phyloP scores from a whole-genome alignment of 768 basidiomycete species.

The Amanita rubescens region DNA sequence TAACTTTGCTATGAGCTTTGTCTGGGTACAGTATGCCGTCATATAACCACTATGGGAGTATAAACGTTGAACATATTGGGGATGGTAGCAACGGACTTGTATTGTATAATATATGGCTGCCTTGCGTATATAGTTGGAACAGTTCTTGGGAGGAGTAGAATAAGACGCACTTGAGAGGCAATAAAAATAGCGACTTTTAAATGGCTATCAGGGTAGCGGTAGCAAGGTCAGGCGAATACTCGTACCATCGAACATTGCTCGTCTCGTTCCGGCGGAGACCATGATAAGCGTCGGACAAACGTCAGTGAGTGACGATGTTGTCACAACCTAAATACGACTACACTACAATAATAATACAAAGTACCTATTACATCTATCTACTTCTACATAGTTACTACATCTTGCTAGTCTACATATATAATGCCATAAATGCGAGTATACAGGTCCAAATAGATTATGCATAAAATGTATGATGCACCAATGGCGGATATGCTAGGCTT shows the following conservation, averaged over 20 bases:
- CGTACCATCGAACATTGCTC: constrained; percentile 40
- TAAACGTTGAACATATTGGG: not conserved
- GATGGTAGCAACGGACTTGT: constrained; percentile 37
- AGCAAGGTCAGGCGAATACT: not conserved
- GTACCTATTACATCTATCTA: not conserved
- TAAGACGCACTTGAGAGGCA: constrained; percentile 37
- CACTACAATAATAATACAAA: not conserved
- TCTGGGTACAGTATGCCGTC: constrained; percentile 39
- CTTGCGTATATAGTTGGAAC: constrained; percentile 31
- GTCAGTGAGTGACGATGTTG: not conserved
- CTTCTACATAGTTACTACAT: not conserved
- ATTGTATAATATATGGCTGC: constrained; percentile 75
- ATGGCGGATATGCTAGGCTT: not conserved
- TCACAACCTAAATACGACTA: not conserved
- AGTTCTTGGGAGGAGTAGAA: constrained; percentile 14
- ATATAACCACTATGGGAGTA: constrained; percentile 51
- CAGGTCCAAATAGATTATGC: not conserved
- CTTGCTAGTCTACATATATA: too few species aligned
- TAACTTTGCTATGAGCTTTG: constrained; percentile 54
- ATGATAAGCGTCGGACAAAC: constrained; percentile 12
- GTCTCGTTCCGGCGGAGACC: constrained; percentile 31
- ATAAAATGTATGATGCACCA: not conserved
- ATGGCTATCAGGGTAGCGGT: constrained; percentile 10
- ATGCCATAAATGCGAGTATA: too few species aligned
- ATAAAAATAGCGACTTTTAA: constrained; percentile 41